Evolutionary conservation across 495 filamentous ascomycete species (phyloP), one percentile per base, ranked within the genome.

Genomic region (Xanthoparmelia taractica): DNA sequence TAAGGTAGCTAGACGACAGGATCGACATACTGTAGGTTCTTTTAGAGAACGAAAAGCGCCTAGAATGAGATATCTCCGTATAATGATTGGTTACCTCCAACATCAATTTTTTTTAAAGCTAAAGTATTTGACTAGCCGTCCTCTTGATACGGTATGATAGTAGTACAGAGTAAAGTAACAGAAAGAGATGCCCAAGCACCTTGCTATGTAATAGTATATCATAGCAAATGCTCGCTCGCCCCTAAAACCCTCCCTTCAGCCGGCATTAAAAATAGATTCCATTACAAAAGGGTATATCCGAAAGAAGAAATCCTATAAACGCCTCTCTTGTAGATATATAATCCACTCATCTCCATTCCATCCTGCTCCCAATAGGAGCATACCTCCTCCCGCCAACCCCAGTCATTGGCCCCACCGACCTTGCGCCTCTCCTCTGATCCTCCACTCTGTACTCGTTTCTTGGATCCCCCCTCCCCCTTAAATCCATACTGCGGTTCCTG

Each of bases 321-420:
- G 38, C 50, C 50, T 40, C 18, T 48, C 60, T 17, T 29, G n/a
- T 31, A 56, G 11, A 55, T 25, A 31, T 41, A 7, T n/a, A 40
- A 33, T 20, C 27, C 23, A 55, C 34, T 62, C n/a, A 62, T 33
- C 27, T 55, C 60, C 50, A 43, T 13, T 54, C 29, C 50, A 54
- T 54, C 27, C 5, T 15, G 11, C 27, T 40, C 3, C 61, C 36
- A 43, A 29, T 38, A 31, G 47, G 36, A 54, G 65, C 40, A 67
- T 67, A 65, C 43, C 59, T 62, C 38, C 66, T 57, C 27, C 66
- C 66, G 12, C 66, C 45, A 31, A 65, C 63, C 18, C 63, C 63
- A 47, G 27, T 60, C 29, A 60, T 10, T 27, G 45, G 63, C 36
- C 25, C 29, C 1, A 57, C 41, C 15, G 54, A 33, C 43, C 66